phyloP scores from a whole-genome alignment of 768 basidiomycete species.

The Scleroderma citrinum region DNA sequence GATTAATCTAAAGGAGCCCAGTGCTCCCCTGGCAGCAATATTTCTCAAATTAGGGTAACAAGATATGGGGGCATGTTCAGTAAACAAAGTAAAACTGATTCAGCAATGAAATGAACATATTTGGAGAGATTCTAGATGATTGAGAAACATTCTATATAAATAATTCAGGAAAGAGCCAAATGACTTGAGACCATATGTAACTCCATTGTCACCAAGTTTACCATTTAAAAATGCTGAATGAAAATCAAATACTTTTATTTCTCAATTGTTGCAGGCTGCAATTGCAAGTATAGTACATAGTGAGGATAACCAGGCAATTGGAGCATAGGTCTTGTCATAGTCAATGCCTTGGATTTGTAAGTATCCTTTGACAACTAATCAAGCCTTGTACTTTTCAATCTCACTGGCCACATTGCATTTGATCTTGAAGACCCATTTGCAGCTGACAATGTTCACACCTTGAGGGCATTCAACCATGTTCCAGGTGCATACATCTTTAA shows the following conservation, averaged over 20 bases:
- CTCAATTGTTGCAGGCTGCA: neutral
- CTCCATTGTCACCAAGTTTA: neutral
- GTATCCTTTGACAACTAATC: constrained; percentile 34
- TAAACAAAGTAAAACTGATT: too few species aligned
- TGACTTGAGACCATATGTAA: too few species aligned
- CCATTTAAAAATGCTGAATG: too few species aligned
- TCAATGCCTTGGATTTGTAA: neutral
- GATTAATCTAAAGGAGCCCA: too few species aligned
- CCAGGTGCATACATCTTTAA: constrained; percentile 21
- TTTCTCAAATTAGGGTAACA: too few species aligned
- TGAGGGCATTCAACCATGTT: constrained; percentile 20
- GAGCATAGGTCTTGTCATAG: neutral
- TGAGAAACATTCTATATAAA: too few species aligned
- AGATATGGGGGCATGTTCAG: too few species aligned
- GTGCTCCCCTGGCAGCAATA: too few species aligned
- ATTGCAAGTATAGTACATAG: neutral
- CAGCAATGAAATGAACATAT: too few species aligned
- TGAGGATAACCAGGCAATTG: neutral
- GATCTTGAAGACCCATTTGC: constrained; percentile 33
- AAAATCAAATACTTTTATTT: too few species aligned
- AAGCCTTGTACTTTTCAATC: constrained; percentile 30
- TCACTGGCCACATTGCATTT: constrained; percentile 14
- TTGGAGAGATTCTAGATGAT: too few species aligned
- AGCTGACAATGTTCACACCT: constrained; percentile 26
- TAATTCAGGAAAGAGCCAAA: too few species aligned